These are phyloP conservation scores for Fusarium mundagurra DNA, from an alignment of 2,329 filamentous ascomycete species.

Conservation along the genomic window DNA sequence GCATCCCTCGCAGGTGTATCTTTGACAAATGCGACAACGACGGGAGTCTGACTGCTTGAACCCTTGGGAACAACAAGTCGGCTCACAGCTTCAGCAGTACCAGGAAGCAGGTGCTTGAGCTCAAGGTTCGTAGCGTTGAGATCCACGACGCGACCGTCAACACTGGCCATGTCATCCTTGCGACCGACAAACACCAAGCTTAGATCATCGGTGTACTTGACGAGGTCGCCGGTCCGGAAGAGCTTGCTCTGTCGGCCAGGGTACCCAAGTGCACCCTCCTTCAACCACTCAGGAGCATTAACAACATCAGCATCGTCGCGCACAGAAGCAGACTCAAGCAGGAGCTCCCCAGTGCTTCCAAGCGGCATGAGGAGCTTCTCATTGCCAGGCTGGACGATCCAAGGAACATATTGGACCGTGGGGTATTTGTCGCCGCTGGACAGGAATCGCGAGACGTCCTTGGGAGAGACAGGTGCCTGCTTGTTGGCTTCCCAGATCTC, in stretches of 20 bases:
- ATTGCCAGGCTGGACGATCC: slow-evolving; percentile 44
- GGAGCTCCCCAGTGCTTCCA: slow-evolving; percentile 49
- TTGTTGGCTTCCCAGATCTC: slow-evolving; percentile 48
- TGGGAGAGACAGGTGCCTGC: slow-evolving; percentile 29
- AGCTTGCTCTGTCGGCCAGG: slow-evolving; percentile 38
- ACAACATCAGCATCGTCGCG: slow-evolving; percentile 2
- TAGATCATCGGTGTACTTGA: slow-evolving; percentile 41
- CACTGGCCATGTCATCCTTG: slow-evolving; percentile 34
- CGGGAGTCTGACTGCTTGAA: slow-evolving; percentile 31
- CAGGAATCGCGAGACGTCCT: slow-evolving; percentile 23
- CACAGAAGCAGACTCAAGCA: slow-evolving; percentile 46
- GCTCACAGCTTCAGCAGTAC: slow-evolving; percentile 12
- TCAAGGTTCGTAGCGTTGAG: slow-evolving; percentile 37
- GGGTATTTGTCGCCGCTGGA: slow-evolving; percentile 38
- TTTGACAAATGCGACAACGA: slow-evolving; percentile 34
- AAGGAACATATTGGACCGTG: slow-evolving; percentile 34
- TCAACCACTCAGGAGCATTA: slow-evolving; percentile 39
- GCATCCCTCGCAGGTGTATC: not conserved
- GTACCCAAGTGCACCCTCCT: slow-evolving; percentile 11
- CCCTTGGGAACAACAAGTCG: slow-evolving; percentile 33
- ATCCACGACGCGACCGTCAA: slow-evolving; percentile 40
- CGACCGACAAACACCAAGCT: slow-evolving; percentile 36
- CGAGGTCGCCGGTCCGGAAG: slow-evolving; percentile 39
- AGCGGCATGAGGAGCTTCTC: slow-evolving; percentile 42
- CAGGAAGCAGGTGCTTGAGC: slow-evolving; percentile 35